Evolutionary conservation across 2,329 filamentous ascomycete species (phyloP), one percentile per base, ranked within the genome.

Genomic region (Trichoderma polysporum): DNA sequence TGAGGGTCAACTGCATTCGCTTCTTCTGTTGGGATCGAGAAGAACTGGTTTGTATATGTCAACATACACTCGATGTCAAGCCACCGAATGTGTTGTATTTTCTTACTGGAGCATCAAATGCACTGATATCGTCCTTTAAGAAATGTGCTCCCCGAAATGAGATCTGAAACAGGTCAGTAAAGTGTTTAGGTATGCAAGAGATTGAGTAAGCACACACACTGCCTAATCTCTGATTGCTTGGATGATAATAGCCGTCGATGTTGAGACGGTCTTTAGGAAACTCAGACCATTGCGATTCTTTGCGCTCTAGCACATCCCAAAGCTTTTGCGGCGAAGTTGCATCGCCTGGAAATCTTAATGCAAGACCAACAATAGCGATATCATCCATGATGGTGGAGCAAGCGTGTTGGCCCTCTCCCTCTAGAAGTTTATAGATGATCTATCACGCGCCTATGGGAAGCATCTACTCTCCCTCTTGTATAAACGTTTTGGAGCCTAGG

Each of bases 1-100:
- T 85, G 83, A 7, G 84, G 84, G 59, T 86, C 85, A 65, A 86
- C 82, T 3, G 84, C 82, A 27, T 79, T 79, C 19, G 84, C 83
- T 60, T 86, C 84, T 19, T 83, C 81, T 0, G 82, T 78, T 0
- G 83, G 76, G 4, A 86, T 77, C 0, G 79, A 79, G 70, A 86
- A 86, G 73, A 86, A 86, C 83, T 85, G 50, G 9, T 9, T 31
- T 27, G 10, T 7, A 8, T 35, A 29, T 33, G 35, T 62, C 15
- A 62, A n/a, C 25, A 22, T 41, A 1, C 19, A 3, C 3, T 12
- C 7, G 17, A 22, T 13, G 4, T 3, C 8, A 35, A 25, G 13
- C 2, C 3, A 7, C 35, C 12, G 27, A 50, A 3, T 66, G 27
- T 25, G 19, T 4, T 3, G n/a, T 17, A 22, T 9, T 25, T 15